Conservation (phyloP, 169 alveolate species). For the Condylostoma magnum region DNA sequence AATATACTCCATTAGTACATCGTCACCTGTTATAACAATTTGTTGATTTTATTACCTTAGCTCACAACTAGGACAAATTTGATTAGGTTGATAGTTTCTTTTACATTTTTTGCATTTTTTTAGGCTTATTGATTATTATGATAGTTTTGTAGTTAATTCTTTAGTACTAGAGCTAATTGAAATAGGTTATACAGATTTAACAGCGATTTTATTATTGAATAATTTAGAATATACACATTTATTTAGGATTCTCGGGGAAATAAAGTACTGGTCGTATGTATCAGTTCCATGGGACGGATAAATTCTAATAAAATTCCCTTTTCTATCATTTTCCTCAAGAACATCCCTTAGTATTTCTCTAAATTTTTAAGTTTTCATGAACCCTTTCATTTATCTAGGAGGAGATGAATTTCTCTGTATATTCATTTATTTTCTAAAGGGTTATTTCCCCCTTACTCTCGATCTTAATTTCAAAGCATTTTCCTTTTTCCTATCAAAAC, state of each 20-base stretch:
- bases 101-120: neutral
- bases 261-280: slow-evolving; percentile 11
- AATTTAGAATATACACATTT: slow-evolving; percentile 6
- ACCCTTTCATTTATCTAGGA: slow-evolving; percentile 21
- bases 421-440: neutral
- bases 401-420: neutral
- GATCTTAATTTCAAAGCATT: neutral
- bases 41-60: neutral
- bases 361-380: slow-evolving; percentile 17
- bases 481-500: slow-evolving; percentile 30
- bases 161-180: neutral
- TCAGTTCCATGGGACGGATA: slow-evolving; percentile 42
- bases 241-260: neutral
- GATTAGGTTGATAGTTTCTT: neutral
- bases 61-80: too few relatives aligned
- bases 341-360: slow-evolving; percentile 33
- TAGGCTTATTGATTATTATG: neutral
- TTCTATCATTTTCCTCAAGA: slow-evolving; percentile 47
- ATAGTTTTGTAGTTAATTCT: neutral
- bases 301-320: slow-evolving; percentile 48
- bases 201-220: neutral
- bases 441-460: neutral
- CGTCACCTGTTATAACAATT: slow-evolving; percentile 26
- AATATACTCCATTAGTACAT: slow-evolving; percentile 23
- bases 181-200: neutral